phyloP scores from a whole-genome alignment of 371 early-diverging fungal species.

The Saksenaea vasiformis region DNA sequence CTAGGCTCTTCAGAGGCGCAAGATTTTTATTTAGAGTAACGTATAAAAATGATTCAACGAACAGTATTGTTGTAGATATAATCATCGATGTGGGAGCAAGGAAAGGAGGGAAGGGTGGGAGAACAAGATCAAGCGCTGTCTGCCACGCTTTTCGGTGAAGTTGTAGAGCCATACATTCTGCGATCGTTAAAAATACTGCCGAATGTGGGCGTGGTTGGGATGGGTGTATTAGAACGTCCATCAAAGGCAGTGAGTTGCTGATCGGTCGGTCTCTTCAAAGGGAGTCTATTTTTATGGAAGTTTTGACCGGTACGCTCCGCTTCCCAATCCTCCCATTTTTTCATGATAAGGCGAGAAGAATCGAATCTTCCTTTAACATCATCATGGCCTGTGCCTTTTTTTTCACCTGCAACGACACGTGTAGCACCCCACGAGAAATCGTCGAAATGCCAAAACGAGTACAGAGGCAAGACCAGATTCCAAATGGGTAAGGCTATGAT shows the following conservation, averaged over 20 bases:
- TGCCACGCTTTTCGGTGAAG: conserved; percentile 4
- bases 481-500: conserved; percentile 88
- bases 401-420: conserved; percentile 74
- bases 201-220: conserved; percentile 35
- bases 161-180: conserved; percentile 49
- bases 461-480: conserved; percentile 92
- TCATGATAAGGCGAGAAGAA: conserved; percentile 60
- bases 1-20: too few relatives aligned
- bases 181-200: conserved; percentile 50
- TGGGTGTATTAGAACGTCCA: conserved; percentile 14
- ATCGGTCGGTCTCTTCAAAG: conserved; percentile 36
- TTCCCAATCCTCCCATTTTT: conserved; percentile 77
- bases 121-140: not conserved
- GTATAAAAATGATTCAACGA: too few relatives aligned
- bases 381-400: conserved; percentile 62
- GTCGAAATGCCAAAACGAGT: conserved; percentile 97
- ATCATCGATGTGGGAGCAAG: too few relatives aligned
- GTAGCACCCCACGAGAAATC: conserved; percentile 96
- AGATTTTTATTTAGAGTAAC: too few relatives aligned
- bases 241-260: conserved; percentile 28
- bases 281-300: conserved; percentile 29
- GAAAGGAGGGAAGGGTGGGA: too few relatives aligned
- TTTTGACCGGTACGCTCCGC: conserved; percentile 56
- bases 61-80: too few relatives aligned
- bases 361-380: conserved; percentile 69